Conservation (phyloP, 2,329 filamentous ascomycete genomes). For the Pestalotiopsis sp. region DNA sequence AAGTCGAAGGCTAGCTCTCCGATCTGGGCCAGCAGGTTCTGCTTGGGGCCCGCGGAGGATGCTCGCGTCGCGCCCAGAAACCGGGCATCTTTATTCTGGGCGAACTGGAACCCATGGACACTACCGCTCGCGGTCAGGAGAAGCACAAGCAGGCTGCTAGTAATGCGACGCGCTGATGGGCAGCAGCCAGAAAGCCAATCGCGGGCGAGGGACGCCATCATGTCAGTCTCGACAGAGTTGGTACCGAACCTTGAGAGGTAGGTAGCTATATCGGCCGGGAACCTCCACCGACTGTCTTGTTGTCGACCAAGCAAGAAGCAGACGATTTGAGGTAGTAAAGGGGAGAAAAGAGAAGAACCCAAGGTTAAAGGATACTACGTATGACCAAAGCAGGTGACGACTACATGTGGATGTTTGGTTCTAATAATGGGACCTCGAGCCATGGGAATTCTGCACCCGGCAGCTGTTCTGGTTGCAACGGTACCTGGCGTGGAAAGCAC, state of each 20-base stretch:
- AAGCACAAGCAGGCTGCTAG: background rate
- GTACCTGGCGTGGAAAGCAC: background rate
- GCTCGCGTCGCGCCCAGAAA: background rate
- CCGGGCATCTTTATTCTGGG: background rate
- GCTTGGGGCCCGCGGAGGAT: background rate
- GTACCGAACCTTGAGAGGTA: background rate
- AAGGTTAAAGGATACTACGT: background rate
- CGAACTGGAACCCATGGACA: background rate
- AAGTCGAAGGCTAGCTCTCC: slow-evolving; percentile 5
- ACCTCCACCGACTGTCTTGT: background rate
- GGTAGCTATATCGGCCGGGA: background rate
- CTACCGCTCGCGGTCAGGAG: background rate
- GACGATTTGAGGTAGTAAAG: background rate
- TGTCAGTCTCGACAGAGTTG: background rate
- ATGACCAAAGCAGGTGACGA: background rate
- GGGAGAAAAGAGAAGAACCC: background rate
- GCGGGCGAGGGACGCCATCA: background rate
- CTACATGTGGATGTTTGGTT: background rate
- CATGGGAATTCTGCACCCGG: background rate
- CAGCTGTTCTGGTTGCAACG: background rate
- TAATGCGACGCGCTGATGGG: background rate
- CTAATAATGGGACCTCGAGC: background rate
- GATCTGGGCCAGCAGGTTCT: slow-evolving; percentile 2
- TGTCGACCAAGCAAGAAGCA: background rate
- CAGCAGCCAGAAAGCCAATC: background rate